phyloP scores from a whole-genome alignment of 2,329 filamentous ascomycete genomes.

The Mariannaea elegans region DNA sequence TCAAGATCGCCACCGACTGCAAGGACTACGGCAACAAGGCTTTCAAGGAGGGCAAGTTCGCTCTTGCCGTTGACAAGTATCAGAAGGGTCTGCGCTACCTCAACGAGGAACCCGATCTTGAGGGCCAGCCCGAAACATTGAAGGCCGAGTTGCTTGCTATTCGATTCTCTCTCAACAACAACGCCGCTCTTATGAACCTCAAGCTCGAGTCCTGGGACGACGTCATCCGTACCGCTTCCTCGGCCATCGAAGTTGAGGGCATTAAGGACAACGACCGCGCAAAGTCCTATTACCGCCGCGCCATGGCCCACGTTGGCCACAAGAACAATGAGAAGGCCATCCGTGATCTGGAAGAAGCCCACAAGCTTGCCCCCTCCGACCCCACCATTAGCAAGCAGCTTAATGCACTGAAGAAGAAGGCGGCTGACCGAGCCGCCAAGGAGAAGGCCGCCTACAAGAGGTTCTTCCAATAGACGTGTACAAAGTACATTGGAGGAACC shows the following conservation, averaged over 20 bases:
- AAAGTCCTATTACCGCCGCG: conserved; percentile 89
- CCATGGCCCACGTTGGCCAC: conserved; percentile 74
- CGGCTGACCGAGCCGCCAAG: conserved; percentile 78
- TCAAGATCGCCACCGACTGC: conserved; percentile 82
- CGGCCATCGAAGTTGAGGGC: conserved; percentile 74
- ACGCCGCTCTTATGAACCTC: conserved; percentile 84
- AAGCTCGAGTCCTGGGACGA: conserved; percentile 80
- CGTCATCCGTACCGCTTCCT: conserved; percentile 73
- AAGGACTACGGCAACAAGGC: conserved; percentile 94
- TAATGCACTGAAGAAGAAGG: conserved; percentile 77
- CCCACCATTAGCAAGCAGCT: conserved; percentile 79
- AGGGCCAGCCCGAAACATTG: conserved; percentile 75
- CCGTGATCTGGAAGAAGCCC: conserved; percentile 78
- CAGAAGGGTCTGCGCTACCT: conserved; percentile 91
- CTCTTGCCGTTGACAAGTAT: conserved; percentile 86
- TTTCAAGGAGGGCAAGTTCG: conserved; percentile 81
- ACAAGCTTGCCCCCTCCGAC: conserved; percentile 78
- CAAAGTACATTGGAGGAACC: neutral
- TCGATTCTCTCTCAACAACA: conserved; percentile 87
- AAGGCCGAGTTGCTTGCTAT: conserved; percentile 74
- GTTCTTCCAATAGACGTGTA: conserved; percentile 71
- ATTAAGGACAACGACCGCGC: conserved; percentile 81
- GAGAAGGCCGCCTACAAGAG: conserved; percentile 94
- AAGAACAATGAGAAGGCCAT: conserved; percentile 89
- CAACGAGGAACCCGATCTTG: conserved; percentile 81